Base-by-base conservation (phyloP, 1,284 basidiomycete species). In the Cerrena zonata region DNA sequence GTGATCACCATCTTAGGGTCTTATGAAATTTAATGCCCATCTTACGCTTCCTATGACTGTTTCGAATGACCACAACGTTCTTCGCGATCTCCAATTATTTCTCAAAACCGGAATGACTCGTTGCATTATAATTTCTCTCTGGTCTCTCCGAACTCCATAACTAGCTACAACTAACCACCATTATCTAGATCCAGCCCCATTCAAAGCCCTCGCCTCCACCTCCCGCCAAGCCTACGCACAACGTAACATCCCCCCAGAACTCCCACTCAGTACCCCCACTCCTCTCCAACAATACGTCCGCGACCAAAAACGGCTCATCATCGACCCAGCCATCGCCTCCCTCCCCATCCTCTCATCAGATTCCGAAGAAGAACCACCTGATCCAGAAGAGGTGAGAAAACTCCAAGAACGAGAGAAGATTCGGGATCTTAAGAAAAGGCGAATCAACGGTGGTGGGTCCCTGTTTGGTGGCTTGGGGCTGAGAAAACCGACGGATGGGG, bases 201-300 rank as follows among this genome's bases (percentile, higher is more conserved):
- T 86, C 18, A 73, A 70, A 36, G 63, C 66, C 5, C 69, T 84
- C 46, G 70, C 75, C 19, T 54, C 68, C 23, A 58, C 64, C 23
- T 61, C 68, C 2, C 69, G 67, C 47, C 58, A 66, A 23, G 54
- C 65, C n/a, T 65, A 73, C 53, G 65, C 59, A 1, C 65, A 70
- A 48, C 70, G 65, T 47, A 65, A 61, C n/a, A 61, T 61, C 12
- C 76, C 76, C 3, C 57, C 66, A 19, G 57, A 59, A 13, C 65
- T 59, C 7, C 78, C 81, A 49, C 64, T 60, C 10, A 72, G 75
- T 0, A 68, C 71, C 0, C 74, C 79, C 4, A 84, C 82, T n/a
- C 65, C 75, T 27, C 76, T 86, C 1, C 85, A 86, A 61, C 68
- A 69, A 47, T 67, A 85, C 54, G 82, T 88, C 50, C 77, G 77